These are phyloP conservation scores for Chlorella sp. DNA, from an alignment of 139 green algal species.

Conservation along the genomic window DNA sequence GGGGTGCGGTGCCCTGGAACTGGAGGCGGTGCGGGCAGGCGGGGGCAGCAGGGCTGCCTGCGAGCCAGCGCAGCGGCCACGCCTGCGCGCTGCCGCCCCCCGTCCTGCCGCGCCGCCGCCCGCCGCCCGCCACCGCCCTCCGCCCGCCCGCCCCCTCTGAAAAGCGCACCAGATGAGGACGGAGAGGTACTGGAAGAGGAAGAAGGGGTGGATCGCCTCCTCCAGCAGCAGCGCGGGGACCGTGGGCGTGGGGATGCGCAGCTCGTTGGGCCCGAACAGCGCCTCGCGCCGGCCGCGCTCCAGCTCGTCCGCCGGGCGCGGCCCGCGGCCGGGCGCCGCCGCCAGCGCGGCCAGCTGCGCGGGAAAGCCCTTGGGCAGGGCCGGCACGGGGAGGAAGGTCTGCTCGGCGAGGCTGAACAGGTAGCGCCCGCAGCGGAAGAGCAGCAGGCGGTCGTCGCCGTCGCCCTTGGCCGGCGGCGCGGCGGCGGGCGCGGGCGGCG, in stretches of 20 bases:
- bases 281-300: conserved; percentile 14
- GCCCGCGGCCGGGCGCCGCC: too few relatives aligned
- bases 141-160: too few relatives aligned
- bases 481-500: not conserved
- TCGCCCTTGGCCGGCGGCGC: conserved; percentile 17
- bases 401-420: conserved; percentile 19
- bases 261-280: conserved; percentile 40
- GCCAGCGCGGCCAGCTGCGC: conserved; percentile 8
- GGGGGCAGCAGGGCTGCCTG: not conserved
- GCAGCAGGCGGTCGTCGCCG: conserved; percentile 33
- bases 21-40: not conserved
- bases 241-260: conserved; percentile 28
- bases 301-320: conserved; percentile 37
- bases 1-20: not conserved
- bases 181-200: conserved; percentile 44
- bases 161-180: conserved; percentile 37
- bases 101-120: not conserved
- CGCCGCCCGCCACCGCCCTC: not conserved
- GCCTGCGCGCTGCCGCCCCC: not conserved
- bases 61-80: not conserved
- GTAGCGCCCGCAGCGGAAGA: conserved; percentile 39
- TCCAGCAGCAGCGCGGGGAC: conserved; percentile 24
- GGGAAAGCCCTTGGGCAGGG: conserved; percentile 19
- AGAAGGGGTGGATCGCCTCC: conserved; percentile 46
- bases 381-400: conserved; percentile 36